Base-by-base conservation (phyloP, 331 rosid genomes). In the Saraca asoca region DNA sequence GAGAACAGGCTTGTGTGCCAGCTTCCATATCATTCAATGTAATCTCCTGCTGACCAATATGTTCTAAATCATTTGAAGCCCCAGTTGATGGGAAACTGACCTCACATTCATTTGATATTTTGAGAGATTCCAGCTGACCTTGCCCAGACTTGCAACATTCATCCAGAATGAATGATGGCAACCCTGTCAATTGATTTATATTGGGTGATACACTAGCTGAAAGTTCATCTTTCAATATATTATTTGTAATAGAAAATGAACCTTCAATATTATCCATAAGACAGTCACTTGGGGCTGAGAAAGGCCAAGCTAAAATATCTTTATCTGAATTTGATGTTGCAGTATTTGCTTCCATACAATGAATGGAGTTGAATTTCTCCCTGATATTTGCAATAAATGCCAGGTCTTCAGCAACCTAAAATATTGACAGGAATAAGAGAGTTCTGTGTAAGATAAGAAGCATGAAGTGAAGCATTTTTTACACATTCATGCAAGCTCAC, bases 361-460 rank as follows among this genome's bases (percentile, higher is more conserved):
- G 80, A 74, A 80, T 33, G 58, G 70, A 60, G 74, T 49, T 69
- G 62, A 90, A 84, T 68, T 78, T 78, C 41, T 90, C 87, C 71
- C 68, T 90, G 46, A 90, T 65, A 69, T 71, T 74, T 57, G 74
- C 71, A 73, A 87, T 81, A 68, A 79, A 71, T 4, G 75, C 71
- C 41, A 77, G 67, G 56, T 90, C 95, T 84, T 93, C 97, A 41
- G 85, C 75, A 84, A 93, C 84, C 98, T 93, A 81, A 62, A 80
- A 73, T 37, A 43, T 66, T 76, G 74, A 70, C 55, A 67, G 64
- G 49, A 73, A 56, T n/a, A 71, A 43, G 55, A 66, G 58, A 62
- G 78, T 50, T 41, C 46, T 14, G 57, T 15, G 46, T 62, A 62
- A 83, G 88, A 18, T 53, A 78, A 44, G 49, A 31, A 51, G n/a